phyloP scores from a whole-genome alignment of 2,329 filamentous ascomycete species.

The Fusarium falciforme region DNA sequence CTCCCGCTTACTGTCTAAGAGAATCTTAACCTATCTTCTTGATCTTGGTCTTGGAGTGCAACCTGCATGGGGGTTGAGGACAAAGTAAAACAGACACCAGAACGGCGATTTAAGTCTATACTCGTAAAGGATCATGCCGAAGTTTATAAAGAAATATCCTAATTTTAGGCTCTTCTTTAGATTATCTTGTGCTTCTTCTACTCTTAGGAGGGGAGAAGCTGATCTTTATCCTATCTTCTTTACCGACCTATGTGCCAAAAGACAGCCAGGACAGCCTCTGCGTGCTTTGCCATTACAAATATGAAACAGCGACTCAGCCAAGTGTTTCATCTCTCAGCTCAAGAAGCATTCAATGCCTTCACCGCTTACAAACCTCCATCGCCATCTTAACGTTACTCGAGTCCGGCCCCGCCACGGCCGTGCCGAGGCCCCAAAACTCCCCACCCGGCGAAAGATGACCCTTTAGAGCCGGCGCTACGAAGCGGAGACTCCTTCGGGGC shows the following conservation, averaged over 20 bases:
- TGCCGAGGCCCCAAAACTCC: slow-evolving; percentile 4
- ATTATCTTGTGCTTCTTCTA: neutral
- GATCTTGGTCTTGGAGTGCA: neutral
- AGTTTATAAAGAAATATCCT: neutral
- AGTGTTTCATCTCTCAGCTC: neutral
- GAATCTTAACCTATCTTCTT: neutral
- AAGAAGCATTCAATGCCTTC: neutral
- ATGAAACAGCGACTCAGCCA: neutral
- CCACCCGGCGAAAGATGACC: slow-evolving; percentile 2
- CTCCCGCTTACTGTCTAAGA: neutral
- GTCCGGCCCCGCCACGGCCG: slow-evolving; percentile 6
- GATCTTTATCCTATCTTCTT: no score
- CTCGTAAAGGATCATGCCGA: no score
- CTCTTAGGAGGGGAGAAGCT: no score
- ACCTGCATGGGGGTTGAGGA: no score
- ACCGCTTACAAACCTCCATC: neutral
- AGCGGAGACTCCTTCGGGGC: slow-evolving; percentile 9
- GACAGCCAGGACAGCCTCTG: no score
- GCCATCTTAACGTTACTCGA: neutral
- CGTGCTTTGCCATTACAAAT: neutral
- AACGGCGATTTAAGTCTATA: neutral
- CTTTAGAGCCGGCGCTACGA: slow-evolving; percentile 16
- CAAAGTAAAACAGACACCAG: neutral
- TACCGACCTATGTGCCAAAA: no score
- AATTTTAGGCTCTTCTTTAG: neutral